These are phyloP conservation scores for Phytophthora vignae DNA, from an alignment of 352 stramenopile genomes.

Conservation along the genomic window DNA sequence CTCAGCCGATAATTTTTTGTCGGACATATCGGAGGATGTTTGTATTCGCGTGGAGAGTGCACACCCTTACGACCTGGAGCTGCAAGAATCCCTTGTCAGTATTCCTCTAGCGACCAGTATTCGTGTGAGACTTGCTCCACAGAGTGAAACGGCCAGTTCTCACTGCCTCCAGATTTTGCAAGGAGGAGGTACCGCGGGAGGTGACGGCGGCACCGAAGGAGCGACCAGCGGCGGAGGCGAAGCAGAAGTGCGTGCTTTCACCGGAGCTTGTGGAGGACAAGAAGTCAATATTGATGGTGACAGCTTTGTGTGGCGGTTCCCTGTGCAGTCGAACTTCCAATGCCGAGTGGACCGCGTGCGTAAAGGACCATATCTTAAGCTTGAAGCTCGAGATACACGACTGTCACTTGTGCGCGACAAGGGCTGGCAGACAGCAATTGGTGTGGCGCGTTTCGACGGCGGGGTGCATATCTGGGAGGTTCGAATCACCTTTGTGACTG, in stretches of 20 bases:
- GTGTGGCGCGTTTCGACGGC: slow-evolving; percentile 86
- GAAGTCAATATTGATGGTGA: slow-evolving; percentile 90
- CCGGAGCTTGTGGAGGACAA: slow-evolving; percentile 77
- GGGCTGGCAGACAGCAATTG: slow-evolving; percentile 89
- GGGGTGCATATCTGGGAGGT: slow-evolving; percentile 92
- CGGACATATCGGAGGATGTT: slow-evolving; percentile 84
- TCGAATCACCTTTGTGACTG: slow-evolving; percentile 85
- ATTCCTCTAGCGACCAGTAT: slow-evolving; percentile 88
- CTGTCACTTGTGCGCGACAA: slow-evolving; percentile 89
- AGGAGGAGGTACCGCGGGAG: slow-evolving; percentile 45
- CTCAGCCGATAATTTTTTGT: slow-evolving; percentile 89
- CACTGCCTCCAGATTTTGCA: slow-evolving; percentile 90
- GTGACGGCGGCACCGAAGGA: slow-evolving; percentile 59
- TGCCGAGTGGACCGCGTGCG: slow-evolving; percentile 86
- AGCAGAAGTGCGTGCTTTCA: slow-evolving; percentile 88
- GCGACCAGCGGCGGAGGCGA: slow-evolving; percentile 68
- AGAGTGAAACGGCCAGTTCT: slow-evolving; percentile 85
- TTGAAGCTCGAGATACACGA: slow-evolving; percentile 87
- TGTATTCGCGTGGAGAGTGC: slow-evolving; percentile 81
- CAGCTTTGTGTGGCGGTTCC: slow-evolving; percentile 89
- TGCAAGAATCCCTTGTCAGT: slow-evolving; percentile 82
- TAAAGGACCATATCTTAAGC: slow-evolving; percentile 89
- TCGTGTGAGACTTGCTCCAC: slow-evolving; percentile 76
- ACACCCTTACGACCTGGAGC: slow-evolving; percentile 84
- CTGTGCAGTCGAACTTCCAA: slow-evolving; percentile 91